Evolutionary conservation across 2,329 filamentous ascomycete species (phyloP).

Genomic region (Monosporascus sp.): DNA sequence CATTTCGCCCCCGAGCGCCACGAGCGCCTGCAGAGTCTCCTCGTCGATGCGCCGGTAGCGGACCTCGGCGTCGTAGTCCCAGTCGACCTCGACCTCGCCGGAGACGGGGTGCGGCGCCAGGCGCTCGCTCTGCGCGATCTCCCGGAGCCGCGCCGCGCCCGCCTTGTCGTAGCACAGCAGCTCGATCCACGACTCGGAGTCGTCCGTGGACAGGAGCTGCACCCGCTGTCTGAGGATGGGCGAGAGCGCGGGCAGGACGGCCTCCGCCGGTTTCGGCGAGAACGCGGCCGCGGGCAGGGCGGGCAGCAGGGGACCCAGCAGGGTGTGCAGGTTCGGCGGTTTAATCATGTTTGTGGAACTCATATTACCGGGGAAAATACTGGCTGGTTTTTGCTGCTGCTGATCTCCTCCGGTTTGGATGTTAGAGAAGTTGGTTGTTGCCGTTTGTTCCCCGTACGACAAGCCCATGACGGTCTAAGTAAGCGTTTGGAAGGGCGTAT

Average conservation of each 20-base stretch:
- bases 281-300: slow-evolving; percentile 54
- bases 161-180: slow-evolving; percentile 64
- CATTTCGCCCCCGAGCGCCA: slow-evolving; percentile 53
- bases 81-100: slow-evolving; percentile 72
- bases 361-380: background rate
- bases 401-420: background rate
- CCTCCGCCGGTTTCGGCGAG: slow-evolving; percentile 51
- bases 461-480: background rate
- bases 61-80: slow-evolving; percentile 56
- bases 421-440: background rate
- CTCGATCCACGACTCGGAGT: slow-evolving; percentile 65
- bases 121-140: slow-evolving; percentile 55
- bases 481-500: background rate
- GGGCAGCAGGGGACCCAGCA: slow-evolving; percentile 53
- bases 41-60: slow-evolving; percentile 65
- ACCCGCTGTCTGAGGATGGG: slow-evolving; percentile 63
- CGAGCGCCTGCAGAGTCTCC: slow-evolving; percentile 67
- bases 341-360: slow-evolving; percentile 20
- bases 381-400: background rate
- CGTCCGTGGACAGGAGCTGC: slow-evolving; percentile 54
- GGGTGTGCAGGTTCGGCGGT: slow-evolving; percentile 40
- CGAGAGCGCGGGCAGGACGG: slow-evolving; percentile 55
- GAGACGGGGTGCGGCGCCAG: slow-evolving; percentile 78
- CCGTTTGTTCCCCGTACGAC: background rate
- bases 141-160: slow-evolving; percentile 52